Conservation (phyloP, 768 basidiomycete species). For the Lactifluus pinguis region DNA sequence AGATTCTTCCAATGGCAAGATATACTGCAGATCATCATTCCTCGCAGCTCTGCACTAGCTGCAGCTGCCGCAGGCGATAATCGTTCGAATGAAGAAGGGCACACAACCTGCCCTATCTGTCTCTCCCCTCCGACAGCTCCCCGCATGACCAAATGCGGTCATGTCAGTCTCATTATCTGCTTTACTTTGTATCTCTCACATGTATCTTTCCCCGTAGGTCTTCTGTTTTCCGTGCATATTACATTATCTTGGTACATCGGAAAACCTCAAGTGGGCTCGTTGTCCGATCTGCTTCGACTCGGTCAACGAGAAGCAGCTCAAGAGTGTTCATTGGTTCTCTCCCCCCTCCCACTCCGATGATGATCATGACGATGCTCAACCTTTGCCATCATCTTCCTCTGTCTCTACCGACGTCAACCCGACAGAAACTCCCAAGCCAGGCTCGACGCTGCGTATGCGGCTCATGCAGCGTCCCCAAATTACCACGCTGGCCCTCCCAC, state of each 20-base stretch:
- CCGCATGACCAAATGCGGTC: slow-evolving; percentile 94
- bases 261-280: slow-evolving; percentile 76
- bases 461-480: slow-evolving; percentile 90
- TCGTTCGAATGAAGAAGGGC: slow-evolving; percentile 43
- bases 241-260: slow-evolving; percentile 78
- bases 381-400: slow-evolving; percentile 40
- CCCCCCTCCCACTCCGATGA: slow-evolving; percentile 32
- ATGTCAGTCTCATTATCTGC: slow-evolving; percentile 50
- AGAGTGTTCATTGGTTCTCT: slow-evolving; percentile 87
- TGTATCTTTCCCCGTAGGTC: slow-evolving; percentile 40
- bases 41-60: slow-evolving; percentile 67
- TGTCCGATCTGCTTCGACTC: slow-evolving; percentile 98
- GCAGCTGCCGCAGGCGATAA: slow-evolving; percentile 42
- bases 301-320: slow-evolving; percentile 81
- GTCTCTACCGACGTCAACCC: slow-evolving; percentile 31
- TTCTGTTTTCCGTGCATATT: slow-evolving; percentile 94
- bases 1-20: slow-evolving; percentile 97
- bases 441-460: slow-evolving; percentile 69
- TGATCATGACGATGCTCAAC: slow-evolving; percentile 27
- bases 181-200: slow-evolving; percentile 12
- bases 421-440: slow-evolving; percentile 38
- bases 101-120: slow-evolving; percentile 88
- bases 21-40: slow-evolving; percentile 89
- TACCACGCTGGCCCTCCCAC: slow-evolving; percentile 89
- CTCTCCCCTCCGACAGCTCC: slow-evolving; percentile 83